These are phyloP conservation scores for Globisporangium cederbergense DNA, from an alignment of 352 stramenopile species.

Conservation along the genomic window DNA sequence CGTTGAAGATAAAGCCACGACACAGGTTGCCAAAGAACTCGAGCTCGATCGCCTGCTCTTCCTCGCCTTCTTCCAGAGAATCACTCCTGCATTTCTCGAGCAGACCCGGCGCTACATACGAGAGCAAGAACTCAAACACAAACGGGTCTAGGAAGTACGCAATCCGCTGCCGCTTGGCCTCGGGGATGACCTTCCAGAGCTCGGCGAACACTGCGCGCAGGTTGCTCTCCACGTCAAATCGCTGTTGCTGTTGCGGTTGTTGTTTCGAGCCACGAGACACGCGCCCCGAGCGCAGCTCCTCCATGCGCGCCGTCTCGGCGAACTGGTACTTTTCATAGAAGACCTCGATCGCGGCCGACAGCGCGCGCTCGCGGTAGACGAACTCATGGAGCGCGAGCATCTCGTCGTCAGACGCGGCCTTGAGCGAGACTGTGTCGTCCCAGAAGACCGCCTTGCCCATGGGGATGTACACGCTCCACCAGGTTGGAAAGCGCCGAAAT, in stretches of 20 bases:
- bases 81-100: conserved; percentile 19
- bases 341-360: conserved; percentile 49
- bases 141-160: conserved; percentile 63
- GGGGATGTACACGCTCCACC: conserved; percentile 59
- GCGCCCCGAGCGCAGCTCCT: conserved; percentile 56
- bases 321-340: conserved; percentile 81
- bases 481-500: conserved; percentile 40
- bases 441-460: conserved; percentile 68
- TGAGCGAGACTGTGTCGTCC: conserved; percentile 60
- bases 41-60: conserved; percentile 44
- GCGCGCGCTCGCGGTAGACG: conserved; percentile 39
- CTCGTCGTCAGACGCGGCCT: conserved; percentile 47
- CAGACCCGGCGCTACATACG: conserved; percentile 34
- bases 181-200: conserved; percentile 58
- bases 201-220: conserved; percentile 43
- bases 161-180: conserved; percentile 39
- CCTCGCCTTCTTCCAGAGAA: conserved; percentile 14
- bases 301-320: conserved; percentile 68
- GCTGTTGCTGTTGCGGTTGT: conserved; percentile 7
- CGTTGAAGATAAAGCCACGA: conserved; percentile 55
- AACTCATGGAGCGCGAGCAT: conserved; percentile 38
- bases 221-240: conserved; percentile 39
- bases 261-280: not conserved
- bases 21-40: conserved; percentile 52
- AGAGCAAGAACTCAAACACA: conserved; percentile 56